Base-by-base conservation (phyloP, 805 yeast species). In the Yamadazyma nakazawae region DNA sequence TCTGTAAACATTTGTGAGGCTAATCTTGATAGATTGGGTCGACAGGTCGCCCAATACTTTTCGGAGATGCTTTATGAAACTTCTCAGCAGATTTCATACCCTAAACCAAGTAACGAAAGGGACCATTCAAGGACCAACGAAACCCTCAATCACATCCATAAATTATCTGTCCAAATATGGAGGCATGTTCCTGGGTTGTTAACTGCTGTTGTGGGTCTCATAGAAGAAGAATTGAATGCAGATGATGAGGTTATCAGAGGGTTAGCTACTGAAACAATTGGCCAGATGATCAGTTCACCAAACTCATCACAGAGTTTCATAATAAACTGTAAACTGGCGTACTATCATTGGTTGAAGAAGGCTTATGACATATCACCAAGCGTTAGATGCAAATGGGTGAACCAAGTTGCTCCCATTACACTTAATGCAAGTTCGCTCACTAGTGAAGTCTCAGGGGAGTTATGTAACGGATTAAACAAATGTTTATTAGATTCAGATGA, bases 141-240 rank as follows among this genome's bases (percentile, higher is more conserved):
- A 37, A 79, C 78, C 17, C 63, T 87, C 44, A 70, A 69, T 10
- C 84, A 82, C 56, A 70, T 87, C 3, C 96, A 89, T 57, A 72
- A 63, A 11, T 65, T 88, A 30, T 67, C 84, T 0, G 66, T 82
- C 2, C 84, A 83, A 49, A 67, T 90, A 2, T 91, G 97, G 96
- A 79, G 73, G 54, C 74, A 79, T 43, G 82, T 82, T 0, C 97
- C 97, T 0, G 94, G 85, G 40, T 66, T 87, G 17, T 69, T 88
- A 10, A 74, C 79, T 3, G 80, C 94, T 1, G 85, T 86, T 0
- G 79, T 87, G 74, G 94, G 96, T 0, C 76, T 88, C 43, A 68
- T 90, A 3, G 88, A 87, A 53, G 89, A 87, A 56, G 96, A 90
- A 54, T 66, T 90, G 36, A 81, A 80, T 48, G 88, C 96, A 0